Base-by-base conservation (phyloP, 768 basidiomycete species). In the Sarcomyxa edulis region DNA sequence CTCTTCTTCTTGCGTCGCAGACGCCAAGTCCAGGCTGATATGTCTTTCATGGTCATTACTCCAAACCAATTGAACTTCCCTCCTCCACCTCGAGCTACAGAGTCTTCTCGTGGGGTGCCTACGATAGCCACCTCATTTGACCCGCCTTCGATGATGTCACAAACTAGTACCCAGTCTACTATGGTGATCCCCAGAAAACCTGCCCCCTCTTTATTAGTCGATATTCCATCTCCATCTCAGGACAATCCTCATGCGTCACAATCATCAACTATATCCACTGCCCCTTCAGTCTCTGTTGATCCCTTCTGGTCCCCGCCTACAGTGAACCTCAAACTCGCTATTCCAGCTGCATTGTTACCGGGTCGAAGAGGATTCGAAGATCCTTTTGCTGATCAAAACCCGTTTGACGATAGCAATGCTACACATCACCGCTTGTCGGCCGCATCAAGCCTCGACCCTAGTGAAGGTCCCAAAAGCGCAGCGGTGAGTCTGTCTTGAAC, bases 1-100 rank as follows among this genome's bases (percentile, higher is more conserved):
- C 24, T 44, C 30, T 21, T 44, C 22, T 21, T 33, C 18, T 16
- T 40, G 16, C 43, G 43, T 12, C 43, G 38, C 6, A 35, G 42
- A 3, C 37, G 38, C 10, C 37, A 27, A 21, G 22, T 32, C 22
- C 29, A 22, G 21, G 20, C 32, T 9, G 16, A 28, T 4, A 12
- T 15, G 15, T 32, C 30, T 20, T 22, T 31, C 18, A 10, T 44
- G 8, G 31, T 7, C 15, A 16, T 23, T 7, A 37, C n/a, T 29
- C 29, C 27, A 14, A 24, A 16, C 16, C 7, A 18, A 5, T 14
- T 19, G 19, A 7, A 10, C 3, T 34, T 31, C 25, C 7, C 19
- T 9, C 25, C 23, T 30, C 18, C 8, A 23, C 26, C 29, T 21
- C 35, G 35, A 12, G 19, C 15, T 7, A 15, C 25, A 29, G 32